A percentile compares a stretch with the other conserved stretches of the same genome.
phyloP scores from a whole-genome alignment of 768 basidiomycete species.

The Sarcodon aspratus region DNA sequence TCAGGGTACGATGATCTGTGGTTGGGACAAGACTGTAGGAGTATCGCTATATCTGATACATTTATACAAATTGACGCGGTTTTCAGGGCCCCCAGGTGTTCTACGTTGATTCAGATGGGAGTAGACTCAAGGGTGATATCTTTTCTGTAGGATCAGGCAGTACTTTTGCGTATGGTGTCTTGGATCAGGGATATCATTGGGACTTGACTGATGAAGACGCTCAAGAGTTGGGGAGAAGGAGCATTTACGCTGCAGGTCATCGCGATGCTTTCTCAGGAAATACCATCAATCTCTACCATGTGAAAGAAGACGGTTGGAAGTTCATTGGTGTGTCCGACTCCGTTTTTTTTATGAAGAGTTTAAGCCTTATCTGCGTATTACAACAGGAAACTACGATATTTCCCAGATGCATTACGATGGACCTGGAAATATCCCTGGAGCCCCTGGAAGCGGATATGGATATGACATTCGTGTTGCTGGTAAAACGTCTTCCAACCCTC shows the following conservation, averaged over 20 bases:
- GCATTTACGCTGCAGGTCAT: constrained; percentile 95
- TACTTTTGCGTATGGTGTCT: constrained; percentile 97
- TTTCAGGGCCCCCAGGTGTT: constrained; percentile 81
- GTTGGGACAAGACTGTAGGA: constrained; percentile 96
- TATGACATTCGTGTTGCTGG: constrained; percentile 64
- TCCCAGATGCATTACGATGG: constrained; percentile 88
- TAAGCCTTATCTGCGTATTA: constrained; percentile 5
- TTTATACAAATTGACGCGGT: background rate
- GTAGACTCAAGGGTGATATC: constrained; percentile 90
- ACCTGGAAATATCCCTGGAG: constrained; percentile 55
- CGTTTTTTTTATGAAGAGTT: background rate
- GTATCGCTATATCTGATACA: background rate
- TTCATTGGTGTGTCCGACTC: constrained; percentile 68
- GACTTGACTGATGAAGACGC: constrained; percentile 90
- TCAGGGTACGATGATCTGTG: constrained; percentile 98
- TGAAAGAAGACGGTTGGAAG: constrained; percentile 90
- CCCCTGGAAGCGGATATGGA: constrained; percentile 61
- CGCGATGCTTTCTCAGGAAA: constrained; percentile 96
- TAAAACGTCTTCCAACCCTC: constrained; percentile 39
- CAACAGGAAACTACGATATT: constrained; percentile 83
- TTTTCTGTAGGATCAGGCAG: constrained; percentile 98
- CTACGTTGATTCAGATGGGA: constrained; percentile 97
- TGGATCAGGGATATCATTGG: constrained; percentile 93
- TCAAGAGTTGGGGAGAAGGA: constrained; percentile 84
- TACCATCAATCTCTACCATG: constrained; percentile 91